A percentile compares a stretch with the other conserved stretches of the same genome.
Evolutionary conservation across 768 basidiomycete species (phyloP).

Genomic region (Russula sp.): DNA sequence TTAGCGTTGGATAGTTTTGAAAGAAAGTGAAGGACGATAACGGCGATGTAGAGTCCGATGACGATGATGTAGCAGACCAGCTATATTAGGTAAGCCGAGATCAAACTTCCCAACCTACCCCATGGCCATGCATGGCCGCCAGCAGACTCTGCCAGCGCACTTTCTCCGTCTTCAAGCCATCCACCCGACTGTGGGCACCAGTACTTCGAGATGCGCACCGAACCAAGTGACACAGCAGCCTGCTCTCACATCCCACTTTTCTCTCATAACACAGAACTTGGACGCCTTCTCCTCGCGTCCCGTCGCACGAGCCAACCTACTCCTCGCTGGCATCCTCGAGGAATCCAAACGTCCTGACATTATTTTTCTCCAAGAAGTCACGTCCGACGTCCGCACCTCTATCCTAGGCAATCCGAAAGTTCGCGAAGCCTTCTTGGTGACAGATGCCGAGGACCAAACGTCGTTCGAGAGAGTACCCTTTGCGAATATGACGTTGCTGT

Average conservation of each 20-base stretch:
- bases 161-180: too few species aligned
- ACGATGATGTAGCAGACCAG: too few species aligned
- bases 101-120: too few species aligned
- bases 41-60: too few species aligned
- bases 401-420: slow-evolving; percentile 2
- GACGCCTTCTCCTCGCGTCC: slow-evolving; percentile 37
- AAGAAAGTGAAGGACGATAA: too few species aligned
- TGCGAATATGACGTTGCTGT: slow-evolving; percentile 21
- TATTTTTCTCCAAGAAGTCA: slow-evolving; percentile 13
- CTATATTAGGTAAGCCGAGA: too few species aligned
- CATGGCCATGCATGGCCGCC: too few species aligned
- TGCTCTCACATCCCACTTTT: slow-evolving; percentile 23
- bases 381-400: not conserved
- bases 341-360: not conserved
- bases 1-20: too few species aligned
- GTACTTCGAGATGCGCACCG: slow-evolving; percentile 1
- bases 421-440: not conserved
- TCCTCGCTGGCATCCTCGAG: slow-evolving; percentile 25
- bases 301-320: slow-evolving; percentile 38
- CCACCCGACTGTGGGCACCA: not conserved
- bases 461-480: slow-evolving; percentile 7
- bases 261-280: slow-evolving; percentile 42
- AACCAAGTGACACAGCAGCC: slow-evolving; percentile 22
- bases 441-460: not conserved
- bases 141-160: too few species aligned